Evolutionary conservation across 2,329 filamentous ascomycete genomes (phyloP).

Genomic region (Colletotrichum neosansevieriae): DNA sequence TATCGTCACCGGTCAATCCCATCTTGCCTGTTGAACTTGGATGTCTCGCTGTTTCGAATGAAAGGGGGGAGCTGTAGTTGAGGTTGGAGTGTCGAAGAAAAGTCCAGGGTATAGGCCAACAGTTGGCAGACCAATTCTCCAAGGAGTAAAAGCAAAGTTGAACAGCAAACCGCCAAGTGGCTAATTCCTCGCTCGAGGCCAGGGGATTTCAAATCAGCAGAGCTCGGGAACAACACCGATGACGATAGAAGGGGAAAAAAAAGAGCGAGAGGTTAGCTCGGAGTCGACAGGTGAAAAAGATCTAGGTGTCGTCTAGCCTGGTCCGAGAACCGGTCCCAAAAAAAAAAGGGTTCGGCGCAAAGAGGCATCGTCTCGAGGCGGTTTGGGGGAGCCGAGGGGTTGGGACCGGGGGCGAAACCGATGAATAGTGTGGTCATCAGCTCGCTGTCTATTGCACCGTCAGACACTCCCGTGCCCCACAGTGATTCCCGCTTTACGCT

Average conservation of each 20-base stretch:
- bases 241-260: slow-evolving; percentile 19
- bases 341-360: slow-evolving; percentile 20
- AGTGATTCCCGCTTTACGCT: slow-evolving; percentile 1
- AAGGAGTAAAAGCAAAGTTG: slow-evolving; percentile 13
- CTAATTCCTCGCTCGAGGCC: slow-evolving; percentile 7
- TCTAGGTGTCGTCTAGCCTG: slow-evolving; percentile 28
- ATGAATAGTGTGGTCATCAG: slow-evolving; percentile 40
- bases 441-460: slow-evolving; percentile 42
- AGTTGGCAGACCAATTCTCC: slow-evolving; percentile 33
- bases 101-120: slow-evolving; percentile 32
- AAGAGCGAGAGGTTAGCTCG: background rate
- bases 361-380: slow-evolving; percentile 25
- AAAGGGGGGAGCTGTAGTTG: background rate
- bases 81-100: slow-evolving; percentile 7
- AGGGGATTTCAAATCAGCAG: slow-evolving; percentile 26
- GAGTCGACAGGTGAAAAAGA: slow-evolving; percentile 1
- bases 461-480: slow-evolving; percentile 34
- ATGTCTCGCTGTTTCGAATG: slow-evolving; percentile 16
- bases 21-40: slow-evolving; percentile 46
- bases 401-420: slow-evolving; percentile 26
- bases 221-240: slow-evolving; percentile 11
- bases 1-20: slow-evolving; percentile 63
- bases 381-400: background rate
- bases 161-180: slow-evolving; percentile 6
- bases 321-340: slow-evolving; percentile 24